Percentiles rank a stretch among this genome's conserved stretches.
Evolutionary conservation across 192 early-diverging fungal genomes (phyloP).

Genomic region (Coemansia sp.): DNA sequence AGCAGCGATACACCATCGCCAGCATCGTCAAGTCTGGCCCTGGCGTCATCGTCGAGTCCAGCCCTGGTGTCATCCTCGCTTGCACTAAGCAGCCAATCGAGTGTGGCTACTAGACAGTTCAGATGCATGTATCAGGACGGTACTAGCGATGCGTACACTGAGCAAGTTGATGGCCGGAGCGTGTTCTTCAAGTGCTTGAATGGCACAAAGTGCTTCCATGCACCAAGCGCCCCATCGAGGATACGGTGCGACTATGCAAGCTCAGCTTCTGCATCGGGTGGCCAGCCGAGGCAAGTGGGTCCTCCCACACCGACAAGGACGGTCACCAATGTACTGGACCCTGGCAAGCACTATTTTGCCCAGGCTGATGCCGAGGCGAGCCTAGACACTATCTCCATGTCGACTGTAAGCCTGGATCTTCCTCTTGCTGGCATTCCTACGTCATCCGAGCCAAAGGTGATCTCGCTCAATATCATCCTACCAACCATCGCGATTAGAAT

Average conservation of each 20-base stretch:
- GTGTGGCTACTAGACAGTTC: not conserved
- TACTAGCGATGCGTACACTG: constrained; percentile 18
- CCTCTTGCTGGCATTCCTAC: constrained; percentile 4
- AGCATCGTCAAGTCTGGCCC: not conserved
- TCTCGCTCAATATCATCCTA: constrained; percentile 40
- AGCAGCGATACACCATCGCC: not conserved
- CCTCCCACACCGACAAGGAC: not conserved
- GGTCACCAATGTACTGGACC: not conserved
- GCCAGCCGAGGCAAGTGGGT: not conserved
- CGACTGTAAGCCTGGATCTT: not conserved
- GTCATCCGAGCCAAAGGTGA: constrained; percentile 30
- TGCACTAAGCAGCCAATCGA: not conserved
- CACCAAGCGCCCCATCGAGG: not conserved
- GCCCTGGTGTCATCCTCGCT: not conserved
- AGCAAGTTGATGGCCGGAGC: constrained; percentile 7
- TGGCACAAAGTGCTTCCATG: constrained; percentile 30
- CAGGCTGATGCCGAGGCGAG: not conserved
- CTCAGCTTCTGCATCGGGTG: not conserved
- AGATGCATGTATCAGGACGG: constrained; percentile 20
- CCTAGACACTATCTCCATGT: not conserved
- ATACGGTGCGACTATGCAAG: constrained; percentile 16
- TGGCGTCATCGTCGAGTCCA: not conserved
- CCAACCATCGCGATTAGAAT: constrained; percentile 39
- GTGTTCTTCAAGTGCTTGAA: constrained; percentile 12
- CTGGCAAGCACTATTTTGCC: not conserved